These are phyloP conservation scores for Penicillium lividum DNA, from an alignment of 495 filamentous ascomycete genomes.

Conservation along the genomic window DNA sequence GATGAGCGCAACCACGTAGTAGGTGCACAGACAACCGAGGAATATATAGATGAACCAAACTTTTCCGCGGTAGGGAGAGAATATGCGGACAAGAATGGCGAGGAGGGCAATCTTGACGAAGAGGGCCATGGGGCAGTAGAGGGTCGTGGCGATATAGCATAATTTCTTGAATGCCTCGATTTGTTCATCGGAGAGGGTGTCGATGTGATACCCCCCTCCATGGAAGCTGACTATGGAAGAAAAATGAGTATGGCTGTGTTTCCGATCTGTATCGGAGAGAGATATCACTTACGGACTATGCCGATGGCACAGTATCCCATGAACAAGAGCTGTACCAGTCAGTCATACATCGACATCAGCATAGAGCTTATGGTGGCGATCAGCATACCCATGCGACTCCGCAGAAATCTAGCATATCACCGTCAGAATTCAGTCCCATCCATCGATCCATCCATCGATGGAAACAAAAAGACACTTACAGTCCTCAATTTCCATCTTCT, in stretches of 20 bases:
- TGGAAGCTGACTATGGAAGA: conserved; percentile 30
- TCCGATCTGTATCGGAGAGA: too few species aligned
- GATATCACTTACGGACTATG: conserved; percentile 33
- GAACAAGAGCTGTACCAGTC: conserved; percentile 19
- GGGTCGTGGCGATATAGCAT: conserved; percentile 42
- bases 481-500: too few species aligned
- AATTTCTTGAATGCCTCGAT: conserved; percentile 38
- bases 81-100: conserved; percentile 48
- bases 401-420: too few species aligned
- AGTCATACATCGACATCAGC: too few species aligned
- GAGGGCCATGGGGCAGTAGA: conserved; percentile 52
- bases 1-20: conserved; percentile 28
- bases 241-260: too few species aligned
- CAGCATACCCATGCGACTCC: too few species aligned
- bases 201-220: conserved; percentile 40
- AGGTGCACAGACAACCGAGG: conserved; percentile 46
- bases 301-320: conserved; percentile 42
- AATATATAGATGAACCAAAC: conserved; percentile 46
- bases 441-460: too few species aligned
- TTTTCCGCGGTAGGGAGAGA: conserved; percentile 41
- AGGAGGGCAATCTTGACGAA: conserved; percentile 50
- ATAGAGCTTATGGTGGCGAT: too few species aligned
- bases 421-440: too few species aligned
- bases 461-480: too few species aligned
- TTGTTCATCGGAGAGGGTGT: neutral